Conservation (phyloP, 108 stramenopile species). For the Fistulifera pelliculosa region DNA sequence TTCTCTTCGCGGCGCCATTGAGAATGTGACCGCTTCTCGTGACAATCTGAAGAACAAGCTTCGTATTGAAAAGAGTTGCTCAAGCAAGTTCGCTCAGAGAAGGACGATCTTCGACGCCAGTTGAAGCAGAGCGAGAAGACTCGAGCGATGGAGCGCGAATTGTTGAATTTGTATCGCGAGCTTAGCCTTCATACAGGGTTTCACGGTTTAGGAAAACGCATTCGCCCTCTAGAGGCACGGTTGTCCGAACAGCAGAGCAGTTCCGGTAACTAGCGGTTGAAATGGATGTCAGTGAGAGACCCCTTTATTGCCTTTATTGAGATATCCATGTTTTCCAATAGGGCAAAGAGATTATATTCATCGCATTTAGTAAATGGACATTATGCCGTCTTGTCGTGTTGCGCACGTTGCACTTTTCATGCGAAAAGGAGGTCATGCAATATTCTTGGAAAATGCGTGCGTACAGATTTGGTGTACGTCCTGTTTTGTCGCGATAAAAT, state of each 20-base stretch:
- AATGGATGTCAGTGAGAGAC: no score
- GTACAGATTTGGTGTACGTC: no score
- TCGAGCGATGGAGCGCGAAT: conserved; percentile 3
- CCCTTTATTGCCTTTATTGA: no score
- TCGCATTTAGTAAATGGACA: no score
- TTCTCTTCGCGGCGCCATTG: conserved; percentile 2
- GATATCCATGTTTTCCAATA: no score
- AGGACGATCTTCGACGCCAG: conserved; percentile 1
- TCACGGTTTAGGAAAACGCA: conserved; percentile 5
- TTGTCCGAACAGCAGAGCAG: background rate
- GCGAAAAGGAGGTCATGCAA: no score
- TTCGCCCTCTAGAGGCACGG: conserved; percentile 2
- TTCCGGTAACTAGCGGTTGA: no score
- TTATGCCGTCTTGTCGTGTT: no score
- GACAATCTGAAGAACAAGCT: conserved; percentile 9
- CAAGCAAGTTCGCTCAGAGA: conserved; percentile 5
- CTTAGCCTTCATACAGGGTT: conserved; percentile 7
- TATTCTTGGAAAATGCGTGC: no score
- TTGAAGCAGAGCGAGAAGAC: background rate
- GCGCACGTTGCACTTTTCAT: no score
- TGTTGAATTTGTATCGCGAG: conserved; percentile 6
- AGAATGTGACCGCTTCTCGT: conserved; percentile 1
- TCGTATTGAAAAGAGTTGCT: conserved; percentile 4
- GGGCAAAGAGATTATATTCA: no score
- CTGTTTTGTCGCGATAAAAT: no score